Evolutionary conservation across 371 early-diverging fungal species (phyloP).

Genomic region (Apophysomyces ossiformis): DNA sequence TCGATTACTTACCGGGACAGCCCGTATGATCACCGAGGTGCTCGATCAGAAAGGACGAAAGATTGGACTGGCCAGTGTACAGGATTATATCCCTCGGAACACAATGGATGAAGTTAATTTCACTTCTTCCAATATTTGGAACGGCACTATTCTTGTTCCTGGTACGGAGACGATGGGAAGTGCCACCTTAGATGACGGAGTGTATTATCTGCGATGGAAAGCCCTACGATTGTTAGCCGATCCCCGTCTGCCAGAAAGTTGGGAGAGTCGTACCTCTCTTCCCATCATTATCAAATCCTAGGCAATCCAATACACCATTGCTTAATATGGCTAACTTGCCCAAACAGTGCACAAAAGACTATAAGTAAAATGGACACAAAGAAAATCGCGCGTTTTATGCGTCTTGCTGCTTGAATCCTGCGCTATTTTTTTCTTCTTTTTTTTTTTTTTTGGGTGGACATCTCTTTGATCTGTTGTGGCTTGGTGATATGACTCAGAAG

Average conservation of each 20-base stretch:
- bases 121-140: constrained; percentile 16
- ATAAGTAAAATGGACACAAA: too few relatives aligned
- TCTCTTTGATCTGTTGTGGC: constrained; percentile 7
- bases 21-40: constrained; percentile 12
- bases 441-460: neutral
- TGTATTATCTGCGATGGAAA: constrained; percentile 20
- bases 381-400: too few relatives aligned
- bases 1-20: constrained; percentile 19
- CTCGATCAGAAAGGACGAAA: constrained; percentile 1
- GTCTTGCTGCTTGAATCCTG: too few relatives aligned
- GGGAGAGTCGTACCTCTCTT: constrained; percentile 19
- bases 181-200: constrained; percentile 12
- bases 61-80: constrained; percentile 7
- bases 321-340: too few relatives aligned
- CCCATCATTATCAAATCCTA: constrained; percentile 14
- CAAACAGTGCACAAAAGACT: too few relatives aligned
- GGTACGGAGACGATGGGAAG: neutral
- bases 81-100: constrained; percentile 18
- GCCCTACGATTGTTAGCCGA: constrained; percentile 22
- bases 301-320: too few relatives aligned
- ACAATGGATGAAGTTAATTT: constrained; percentile 3
- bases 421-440: too few relatives aligned
- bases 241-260: constrained; percentile 19
- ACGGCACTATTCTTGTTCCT: constrained; percentile 19
- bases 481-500: constrained; percentile 10